phyloP scores from a whole-genome alignment of 306 rosid genomes.

The Betula pendula region DNA sequence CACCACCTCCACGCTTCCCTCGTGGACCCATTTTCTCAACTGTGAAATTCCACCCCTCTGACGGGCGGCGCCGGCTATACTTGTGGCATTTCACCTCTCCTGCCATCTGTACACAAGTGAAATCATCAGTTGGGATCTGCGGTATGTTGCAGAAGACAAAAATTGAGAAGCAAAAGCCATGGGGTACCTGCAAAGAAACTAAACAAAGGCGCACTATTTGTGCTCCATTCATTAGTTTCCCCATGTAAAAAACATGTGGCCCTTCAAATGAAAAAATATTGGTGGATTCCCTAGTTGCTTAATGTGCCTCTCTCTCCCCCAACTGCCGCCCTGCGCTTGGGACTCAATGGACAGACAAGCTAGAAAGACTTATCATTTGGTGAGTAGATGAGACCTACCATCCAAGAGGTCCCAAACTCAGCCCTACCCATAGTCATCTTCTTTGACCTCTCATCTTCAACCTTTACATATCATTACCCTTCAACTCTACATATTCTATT shows the following conservation, averaged over 20 bases:
- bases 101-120: conserved; percentile 52
- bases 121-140: conserved; percentile 18
- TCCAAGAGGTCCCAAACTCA: background rate
- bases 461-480: background rate
- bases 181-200: background rate
- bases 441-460: background rate
- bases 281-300: background rate
- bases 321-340: background rate
- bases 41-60: conserved; percentile 75
- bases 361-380: background rate
- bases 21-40: conserved; percentile 79
- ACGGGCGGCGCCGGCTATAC: conserved; percentile 71
- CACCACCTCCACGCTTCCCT: conserved; percentile 83
- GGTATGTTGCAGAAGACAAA: background rate
- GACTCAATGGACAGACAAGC: no score
- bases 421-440: background rate
- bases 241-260: background rate
- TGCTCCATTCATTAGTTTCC: no score
- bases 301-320: background rate
- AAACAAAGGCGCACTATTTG: background rate
- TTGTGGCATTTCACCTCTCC: conserved; percentile 87
- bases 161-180: background rate
- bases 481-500: background rate
- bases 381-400: background rate
- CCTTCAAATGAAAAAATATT: background rate